phyloP scores from a whole-genome alignment of 148 eudicot genomes.

The Spergularia marina region DNA sequence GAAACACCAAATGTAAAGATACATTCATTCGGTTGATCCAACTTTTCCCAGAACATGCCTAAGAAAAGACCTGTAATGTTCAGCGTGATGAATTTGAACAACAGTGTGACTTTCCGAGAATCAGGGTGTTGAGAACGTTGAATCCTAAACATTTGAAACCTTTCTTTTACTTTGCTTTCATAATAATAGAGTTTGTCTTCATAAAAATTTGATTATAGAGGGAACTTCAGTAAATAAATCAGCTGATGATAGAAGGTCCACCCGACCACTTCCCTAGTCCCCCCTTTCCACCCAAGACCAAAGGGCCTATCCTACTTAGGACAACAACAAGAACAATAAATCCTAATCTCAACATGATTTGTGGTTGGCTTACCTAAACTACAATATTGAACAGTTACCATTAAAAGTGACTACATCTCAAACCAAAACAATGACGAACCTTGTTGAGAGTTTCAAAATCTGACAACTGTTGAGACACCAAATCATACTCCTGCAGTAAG shows the following conservation, averaged over 20 bases:
- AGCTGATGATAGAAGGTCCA: not conserved
- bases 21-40: not conserved
- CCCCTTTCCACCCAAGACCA: not conserved
- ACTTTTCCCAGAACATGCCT: not conserved
- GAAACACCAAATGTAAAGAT: conserved; percentile 16
- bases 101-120: not conserved
- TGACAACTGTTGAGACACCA: conserved; percentile 59
- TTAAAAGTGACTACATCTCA: not conserved
- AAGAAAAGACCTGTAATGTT: not conserved
- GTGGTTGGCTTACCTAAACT: too few relatives aligned
- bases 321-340: too few relatives aligned
- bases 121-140: not conserved
- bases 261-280: too few relatives aligned
- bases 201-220: not conserved
- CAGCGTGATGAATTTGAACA: not conserved
- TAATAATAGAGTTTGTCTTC: too few relatives aligned
- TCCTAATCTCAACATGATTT: too few relatives aligned
- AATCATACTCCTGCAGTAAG: conserved; percentile 63
- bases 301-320: not conserved
- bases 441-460: conserved; percentile 78
- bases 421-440: conserved; percentile 39
- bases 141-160: not conserved
- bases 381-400: too few relatives aligned
- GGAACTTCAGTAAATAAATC: not conserved
- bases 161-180: too few relatives aligned